Conservation (phyloP, 257 asterid species). For the Asclepias syriaca region DNA sequence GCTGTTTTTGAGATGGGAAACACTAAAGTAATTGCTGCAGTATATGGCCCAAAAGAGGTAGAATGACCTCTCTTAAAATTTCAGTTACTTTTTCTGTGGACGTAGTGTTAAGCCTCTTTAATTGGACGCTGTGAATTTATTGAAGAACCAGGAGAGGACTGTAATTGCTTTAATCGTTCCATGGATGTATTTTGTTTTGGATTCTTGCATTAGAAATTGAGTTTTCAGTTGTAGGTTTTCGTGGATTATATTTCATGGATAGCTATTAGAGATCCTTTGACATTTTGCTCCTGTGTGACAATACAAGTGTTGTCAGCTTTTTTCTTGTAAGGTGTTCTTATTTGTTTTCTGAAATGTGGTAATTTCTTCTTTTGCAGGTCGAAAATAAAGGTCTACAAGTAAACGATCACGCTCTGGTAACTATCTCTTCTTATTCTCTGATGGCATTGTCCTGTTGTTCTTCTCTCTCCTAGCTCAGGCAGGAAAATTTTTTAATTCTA, state of each 20-base stretch:
- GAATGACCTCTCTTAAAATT: background rate
- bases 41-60: slow-evolving; percentile 97
- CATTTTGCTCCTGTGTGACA: background rate
- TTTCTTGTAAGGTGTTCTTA: background rate
- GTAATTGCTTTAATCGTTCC: background rate
- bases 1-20: slow-evolving; percentile 96
- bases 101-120: background rate
- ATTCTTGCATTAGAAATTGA: background rate
- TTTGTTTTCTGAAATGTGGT: background rate
- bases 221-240: background rate
- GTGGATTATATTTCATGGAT: background rate
- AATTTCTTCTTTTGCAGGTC: slow-evolving; percentile 42
- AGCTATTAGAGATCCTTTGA: background rate
- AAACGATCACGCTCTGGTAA: slow-evolving; percentile 84
- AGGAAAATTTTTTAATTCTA: background rate
- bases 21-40: slow-evolving; percentile 97
- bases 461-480: no score
- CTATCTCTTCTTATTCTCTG: slow-evolving; percentile 12
- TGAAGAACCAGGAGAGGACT: background rate
- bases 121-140: background rate
- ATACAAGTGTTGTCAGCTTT: background rate
- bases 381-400: slow-evolving; percentile 78
- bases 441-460: background rate
- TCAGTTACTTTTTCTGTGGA: background rate
- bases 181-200: background rate